Base-by-base conservation (phyloP, 768 basidiomycete species). In the Sutorius australiensis region DNA sequence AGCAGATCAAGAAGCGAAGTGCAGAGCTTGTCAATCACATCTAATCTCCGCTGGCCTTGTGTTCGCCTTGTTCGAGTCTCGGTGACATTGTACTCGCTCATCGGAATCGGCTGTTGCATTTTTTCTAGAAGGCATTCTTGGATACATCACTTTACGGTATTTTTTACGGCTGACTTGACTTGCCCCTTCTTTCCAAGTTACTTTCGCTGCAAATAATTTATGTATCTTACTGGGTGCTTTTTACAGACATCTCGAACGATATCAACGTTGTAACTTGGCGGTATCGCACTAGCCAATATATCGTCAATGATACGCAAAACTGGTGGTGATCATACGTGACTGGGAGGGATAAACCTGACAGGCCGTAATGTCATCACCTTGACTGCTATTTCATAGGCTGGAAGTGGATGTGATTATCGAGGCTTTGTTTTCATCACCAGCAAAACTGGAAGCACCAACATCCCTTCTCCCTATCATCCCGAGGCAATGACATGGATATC, bases 1-100 rank as follows among this genome's bases (percentile, higher is more conserved):
- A 95, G 56, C 80, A 86, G 65, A 81, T 95, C 48, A 77, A 82
- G 50, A 75, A 72, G 51, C 75, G 79, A 53, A 90, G 92, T 8
- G 83, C 81, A 28, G 92, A 95, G 64, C 71, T 97, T 53, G 92
- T 86, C 48, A 71, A 77, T 46, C 38, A 57, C 42, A 43, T 69
- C 48, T 69, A 51, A 67, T 40, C 16, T 19, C 38, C 16, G 16
- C 10, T 17, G 17, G 44, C 32, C 27, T 27, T 27, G 24, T 27
- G 27, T 48, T 13, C 14, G 19, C 34, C 34, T 31, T 11, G 14
- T 45, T 42, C 41, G 51, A 44, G 41, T 9, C 21, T 36, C 37
- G 43, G 24, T 48, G 39, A 57, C 39, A 17, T 48, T 42, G 24
- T 24, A 24, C 24, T n/a, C 37, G 30, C 45, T 44, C 24, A 19